Evolutionary conservation across 1,284 basidiomycete species (phyloP).

Genomic region (Ceratobasidium sp.): DNA sequence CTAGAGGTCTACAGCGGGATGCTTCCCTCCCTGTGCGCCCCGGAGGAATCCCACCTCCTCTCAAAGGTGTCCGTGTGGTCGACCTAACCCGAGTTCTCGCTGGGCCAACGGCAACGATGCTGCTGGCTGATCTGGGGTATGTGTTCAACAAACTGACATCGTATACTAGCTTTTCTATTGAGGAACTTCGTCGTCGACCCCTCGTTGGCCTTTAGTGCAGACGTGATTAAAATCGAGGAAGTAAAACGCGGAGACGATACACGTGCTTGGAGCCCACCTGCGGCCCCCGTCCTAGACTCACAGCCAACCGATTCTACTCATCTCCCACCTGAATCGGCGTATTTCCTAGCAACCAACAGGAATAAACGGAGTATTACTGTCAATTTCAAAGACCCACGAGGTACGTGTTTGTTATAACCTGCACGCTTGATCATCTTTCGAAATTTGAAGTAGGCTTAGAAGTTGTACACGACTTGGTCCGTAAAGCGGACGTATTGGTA

Average conservation of each 20-base stretch:
- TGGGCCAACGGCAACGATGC: slow-evolving; percentile 91
- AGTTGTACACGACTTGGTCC: slow-evolving; percentile 80
- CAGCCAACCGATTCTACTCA: slow-evolving; percentile 68
- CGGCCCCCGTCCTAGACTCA: slow-evolving; percentile 71
- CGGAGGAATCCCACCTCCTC: slow-evolving; percentile 77
- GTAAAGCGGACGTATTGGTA: slow-evolving; percentile 85
- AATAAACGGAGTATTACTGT: slow-evolving; percentile 91
- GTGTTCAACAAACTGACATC: background rate
- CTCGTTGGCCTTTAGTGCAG: slow-evolving; percentile 65
- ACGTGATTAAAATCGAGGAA: slow-evolving; percentile 92
- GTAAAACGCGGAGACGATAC: slow-evolving; percentile 90
- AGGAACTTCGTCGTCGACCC: background rate
- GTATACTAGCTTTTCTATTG: background rate
- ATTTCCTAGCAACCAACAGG: slow-evolving; percentile 90
- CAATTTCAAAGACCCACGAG: slow-evolving; percentile 82
- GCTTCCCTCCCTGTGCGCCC: slow-evolving; percentile 10
- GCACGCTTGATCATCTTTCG: background rate
- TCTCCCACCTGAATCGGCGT: slow-evolving; percentile 91
- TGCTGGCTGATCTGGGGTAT: slow-evolving; percentile 80
- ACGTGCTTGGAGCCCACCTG: slow-evolving; percentile 84
- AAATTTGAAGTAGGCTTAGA: slow-evolving; percentile 68
- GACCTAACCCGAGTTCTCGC: slow-evolving; percentile 91
- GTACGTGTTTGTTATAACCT: background rate
- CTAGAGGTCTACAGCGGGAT: slow-evolving; percentile 1
- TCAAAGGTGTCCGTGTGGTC: slow-evolving; percentile 82